Base-by-base conservation (phyloP, 2,329 filamentous ascomycete genomes). In the Ceratocystis colombiana region DNA sequence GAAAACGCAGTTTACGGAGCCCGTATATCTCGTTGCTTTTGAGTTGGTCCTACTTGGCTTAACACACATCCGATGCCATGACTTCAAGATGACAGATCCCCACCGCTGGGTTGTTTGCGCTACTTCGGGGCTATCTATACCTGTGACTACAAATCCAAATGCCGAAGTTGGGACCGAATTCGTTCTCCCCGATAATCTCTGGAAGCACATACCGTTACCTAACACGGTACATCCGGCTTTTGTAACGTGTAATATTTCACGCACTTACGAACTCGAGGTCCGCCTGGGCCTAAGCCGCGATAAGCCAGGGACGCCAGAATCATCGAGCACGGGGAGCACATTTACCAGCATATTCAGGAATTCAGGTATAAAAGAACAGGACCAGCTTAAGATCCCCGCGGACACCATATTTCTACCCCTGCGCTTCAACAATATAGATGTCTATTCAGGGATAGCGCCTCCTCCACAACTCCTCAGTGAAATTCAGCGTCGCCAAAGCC, bases 171-270 rank as follows among this genome's bases (percentile, higher is more conserved):
- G 85, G 59, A 83, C 83, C 10, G 89, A 96, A 71, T 78, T 86
- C 66, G 79, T 82, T n/a, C 73, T 95, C 28, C 87, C 91, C 66
- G 78, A 84, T 61, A 80, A 79, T 1, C 73, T 93, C 50, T 99
- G 94, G 94, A 83, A 83, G 69, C 79, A 79, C 50, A 79, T 84
- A 62, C 79, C 85, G 0, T 78, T 97, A 5, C 94, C 93, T 1
- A 94, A 90, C 73, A 93, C 89, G 0, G 85, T 99, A 10, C 87
- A 90, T 8, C 94, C 94, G 0, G 87, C 86, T 0, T 99, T 99
- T 73, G 80, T 85, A 62, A 90, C 91, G 0, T 99, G 94, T 76
- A 97, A 97, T 74, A 82, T 97, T 62, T 82, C 83, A 64, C 84
- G 93, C 33, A 81, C 78, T 64, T 97, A 99, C 74, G 88, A 92